A percentile compares a stretch with the other conserved stretches of the same genome.
Conservation (phyloP, 179 eudicot genomes). For the Spergularia azorica region DNA sequence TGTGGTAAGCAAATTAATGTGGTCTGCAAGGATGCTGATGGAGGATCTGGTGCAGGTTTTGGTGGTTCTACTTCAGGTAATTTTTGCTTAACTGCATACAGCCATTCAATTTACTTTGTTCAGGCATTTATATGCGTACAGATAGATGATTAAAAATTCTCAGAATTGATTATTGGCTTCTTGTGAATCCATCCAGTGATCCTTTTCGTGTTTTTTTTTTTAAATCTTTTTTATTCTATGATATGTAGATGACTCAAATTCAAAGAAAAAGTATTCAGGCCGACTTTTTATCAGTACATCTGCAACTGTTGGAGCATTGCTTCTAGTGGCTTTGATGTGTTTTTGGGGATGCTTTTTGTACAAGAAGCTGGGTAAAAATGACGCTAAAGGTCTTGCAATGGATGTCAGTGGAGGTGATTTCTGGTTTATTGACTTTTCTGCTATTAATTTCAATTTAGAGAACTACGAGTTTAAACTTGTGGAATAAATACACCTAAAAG, state of each 20-base stretch:
- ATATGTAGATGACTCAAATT: constrained; percentile 45
- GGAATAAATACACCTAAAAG: neutral
- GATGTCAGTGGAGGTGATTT: constrained; percentile 84
- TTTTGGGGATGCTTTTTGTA: constrained; percentile 98
- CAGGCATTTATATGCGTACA: neutral
- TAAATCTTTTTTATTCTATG: neutral
- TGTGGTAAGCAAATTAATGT: constrained; percentile 74
- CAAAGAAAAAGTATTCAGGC: constrained; percentile 71
- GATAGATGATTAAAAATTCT: constrained; percentile 3
- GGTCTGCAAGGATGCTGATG: constrained; percentile 54
- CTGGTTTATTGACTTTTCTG: constrained; percentile 9
- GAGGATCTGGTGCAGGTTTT: constrained; percentile 40
- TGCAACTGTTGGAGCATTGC: constrained; percentile 94
- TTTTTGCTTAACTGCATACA: constrained; percentile 5
- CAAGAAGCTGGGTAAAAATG: constrained; percentile 90
- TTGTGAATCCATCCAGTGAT: neutral
- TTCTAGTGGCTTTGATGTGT: constrained; percentile 97
- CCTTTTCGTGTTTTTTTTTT: neutral
- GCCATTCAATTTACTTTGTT: neutral
- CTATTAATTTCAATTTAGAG: constrained; percentile 8
- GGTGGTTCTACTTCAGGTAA: constrained; percentile 58
- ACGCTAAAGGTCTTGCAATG: constrained; percentile 72
- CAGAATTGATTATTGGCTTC: neutral
- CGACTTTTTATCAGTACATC: constrained; percentile 86
- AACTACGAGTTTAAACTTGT: neutral